Evolutionary conservation across 164 flowering plant species (phyloP).

Genomic region (Macadamia tetraphylla): DNA sequence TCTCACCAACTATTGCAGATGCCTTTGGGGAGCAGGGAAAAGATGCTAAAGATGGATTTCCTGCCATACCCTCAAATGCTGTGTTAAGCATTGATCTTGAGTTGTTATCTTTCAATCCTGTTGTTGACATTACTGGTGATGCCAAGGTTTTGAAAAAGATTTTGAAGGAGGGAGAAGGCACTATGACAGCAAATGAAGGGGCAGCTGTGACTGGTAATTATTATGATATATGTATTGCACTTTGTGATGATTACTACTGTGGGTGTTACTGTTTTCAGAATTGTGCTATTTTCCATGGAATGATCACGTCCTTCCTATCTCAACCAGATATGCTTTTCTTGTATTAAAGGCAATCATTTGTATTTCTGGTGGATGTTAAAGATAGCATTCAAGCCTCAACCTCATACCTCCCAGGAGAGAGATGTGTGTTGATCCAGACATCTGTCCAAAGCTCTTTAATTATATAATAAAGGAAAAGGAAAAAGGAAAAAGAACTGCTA

Average conservation of each 20-base stretch:
- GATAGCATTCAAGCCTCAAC: too few relatives aligned
- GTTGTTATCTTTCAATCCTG: constrained; percentile 53
- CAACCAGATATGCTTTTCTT: background rate
- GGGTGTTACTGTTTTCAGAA: background rate
- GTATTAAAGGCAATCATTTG: background rate
- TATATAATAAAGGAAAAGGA: too few relatives aligned
- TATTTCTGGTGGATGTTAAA: background rate
- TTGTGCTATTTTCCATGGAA: background rate
- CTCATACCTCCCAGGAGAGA: too few relatives aligned
- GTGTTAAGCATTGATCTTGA: constrained; percentile 35
- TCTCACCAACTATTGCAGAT: constrained; percentile 31
- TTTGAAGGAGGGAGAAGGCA: constrained; percentile 56
- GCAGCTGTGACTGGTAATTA: constrained; percentile 49
- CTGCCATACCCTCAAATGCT: constrained; percentile 37
- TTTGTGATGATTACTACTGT: background rate
- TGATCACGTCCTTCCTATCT: background rate
- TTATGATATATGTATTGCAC: background rate
- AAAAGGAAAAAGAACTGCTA: too few relatives aligned
- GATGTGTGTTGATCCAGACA: too few relatives aligned
- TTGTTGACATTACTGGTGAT: constrained; percentile 49
- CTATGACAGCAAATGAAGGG: constrained; percentile 48
- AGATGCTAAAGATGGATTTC: constrained; percentile 19
- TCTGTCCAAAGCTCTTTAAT: too few relatives aligned
- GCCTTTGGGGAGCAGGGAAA: constrained; percentile 46
- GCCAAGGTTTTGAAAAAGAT: constrained; percentile 56